Evolutionary conservation across 2,329 filamentous ascomycete genomes (phyloP), one percentile per base, ranked within the genome.

Genomic region (Sclerotiophoma versabilis): DNA sequence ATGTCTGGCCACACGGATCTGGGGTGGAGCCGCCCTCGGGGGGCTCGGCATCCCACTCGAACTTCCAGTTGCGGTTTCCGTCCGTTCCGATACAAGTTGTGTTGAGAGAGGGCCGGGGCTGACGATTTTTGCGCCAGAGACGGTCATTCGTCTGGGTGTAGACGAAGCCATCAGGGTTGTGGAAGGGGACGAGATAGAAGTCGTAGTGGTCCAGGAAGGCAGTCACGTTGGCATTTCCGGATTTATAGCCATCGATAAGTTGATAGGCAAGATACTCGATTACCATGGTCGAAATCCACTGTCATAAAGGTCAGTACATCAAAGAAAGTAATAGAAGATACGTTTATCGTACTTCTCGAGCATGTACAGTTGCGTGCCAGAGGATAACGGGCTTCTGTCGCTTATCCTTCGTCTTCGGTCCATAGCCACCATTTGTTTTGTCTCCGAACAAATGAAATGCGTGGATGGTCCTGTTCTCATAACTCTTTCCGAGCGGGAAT

Each of bases 271-370:
- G 53, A 26, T 73, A 74, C 48, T 74, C 71, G 25, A 71, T 67
- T 4, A 66, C 62, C 56, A 58, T 57, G 5, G 48, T 60, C 4
- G 57, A 53, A 1, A 55, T 60, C 51, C 49, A 59, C 60, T 60
- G 7, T 9, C 7, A 2, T 1, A 10, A 17, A 22, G 10, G 14
- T 58, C 20, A 60, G 39, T 38, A 19, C 2, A 5, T 10, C n/a
- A n/a, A n/a, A n/a, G n/a, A n/a, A n/a, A n/a, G n/a, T n/a, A n/a
- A n/a, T n/a, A n/a, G n/a, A n/a, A n/a, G n/a, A n/a, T n/a, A n/a
- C n/a, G n/a, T n/a, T n/a, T n/a, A 79, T 78, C 2, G 83, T 66
- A 67, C 69, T 34, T 74, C 71, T 49, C 71, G 56, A 15, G 71
- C 70, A 29, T 74, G 71, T 1, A 74, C 71, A 10, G 68, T 73